Conservation (phyloP, 2,329 filamentous ascomycete genomes). For the Sclerotinia nivalis region DNA sequence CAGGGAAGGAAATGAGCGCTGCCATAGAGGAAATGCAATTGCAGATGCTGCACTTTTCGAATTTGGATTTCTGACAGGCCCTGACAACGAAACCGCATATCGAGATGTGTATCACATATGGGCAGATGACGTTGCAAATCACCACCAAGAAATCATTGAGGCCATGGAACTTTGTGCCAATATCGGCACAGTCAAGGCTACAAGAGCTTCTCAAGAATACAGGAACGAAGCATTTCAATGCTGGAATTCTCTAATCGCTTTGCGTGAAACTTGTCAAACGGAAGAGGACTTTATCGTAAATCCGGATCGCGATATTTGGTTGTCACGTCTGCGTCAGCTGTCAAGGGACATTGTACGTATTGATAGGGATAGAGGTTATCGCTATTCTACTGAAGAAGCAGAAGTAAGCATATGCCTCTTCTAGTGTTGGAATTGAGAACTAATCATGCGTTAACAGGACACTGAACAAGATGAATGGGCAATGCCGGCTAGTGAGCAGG, state of each 20-base stretch:
- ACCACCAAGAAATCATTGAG: neutral
- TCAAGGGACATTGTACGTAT: neutral
- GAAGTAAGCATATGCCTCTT: neutral
- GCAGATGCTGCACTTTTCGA: neutral
- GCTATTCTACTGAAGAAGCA: neutral
- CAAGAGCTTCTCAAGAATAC: neutral
- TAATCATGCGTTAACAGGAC: neutral
- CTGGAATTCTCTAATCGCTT: neutral
- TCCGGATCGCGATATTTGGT: neutral
- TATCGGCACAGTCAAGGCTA: neutral
- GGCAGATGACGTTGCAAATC: neutral
- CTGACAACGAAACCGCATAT: neutral
- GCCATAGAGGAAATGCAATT: neutral
- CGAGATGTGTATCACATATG: neutral
- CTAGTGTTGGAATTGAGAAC: neutral
- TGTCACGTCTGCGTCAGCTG: neutral
- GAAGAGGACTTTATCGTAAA: neutral
- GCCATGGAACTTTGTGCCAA: neutral
- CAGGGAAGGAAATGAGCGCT: neutral
- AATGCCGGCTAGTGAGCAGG: neutral
- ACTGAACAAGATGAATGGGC: too few relatives aligned
- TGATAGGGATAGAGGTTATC: neutral
- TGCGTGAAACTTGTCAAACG: rapidly evolving
- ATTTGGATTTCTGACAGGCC: neutral
- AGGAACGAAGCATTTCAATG: neutral